A percentile compares a stretch with the other conserved stretches of the same genome.
Conservation (phyloP, 495 filamentous ascomycete species). For the Tuber aestivum region DNA sequence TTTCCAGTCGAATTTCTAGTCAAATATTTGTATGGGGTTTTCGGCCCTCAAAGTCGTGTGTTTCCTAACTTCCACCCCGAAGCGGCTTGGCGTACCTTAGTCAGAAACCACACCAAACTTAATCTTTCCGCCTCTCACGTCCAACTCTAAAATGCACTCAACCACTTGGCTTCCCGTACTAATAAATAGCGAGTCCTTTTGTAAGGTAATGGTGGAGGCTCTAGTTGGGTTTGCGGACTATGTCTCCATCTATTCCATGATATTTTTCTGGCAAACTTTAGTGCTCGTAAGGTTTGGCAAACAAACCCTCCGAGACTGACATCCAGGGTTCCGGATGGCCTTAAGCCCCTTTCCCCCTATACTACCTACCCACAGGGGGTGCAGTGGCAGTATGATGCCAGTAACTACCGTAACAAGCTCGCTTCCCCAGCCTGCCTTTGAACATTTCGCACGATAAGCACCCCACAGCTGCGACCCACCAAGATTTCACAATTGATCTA, state of each 20-base stretch:
- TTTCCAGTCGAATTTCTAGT: slow-evolving; percentile 34
- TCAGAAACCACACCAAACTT: slow-evolving; percentile 20
- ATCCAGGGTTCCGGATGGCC: neutral
- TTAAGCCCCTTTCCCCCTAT: neutral
- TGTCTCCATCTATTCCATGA: neutral
- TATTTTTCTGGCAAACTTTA: neutral
- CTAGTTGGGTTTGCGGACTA: neutral
- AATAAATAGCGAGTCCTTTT: neutral
- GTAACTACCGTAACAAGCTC: neutral
- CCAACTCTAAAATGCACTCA: neutral
- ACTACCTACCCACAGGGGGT: too few relatives aligned
- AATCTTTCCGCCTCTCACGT: neutral
- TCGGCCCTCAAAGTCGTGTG: slow-evolving; percentile 34
- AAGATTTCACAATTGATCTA: neutral
- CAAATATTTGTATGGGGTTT: slow-evolving; percentile 42
- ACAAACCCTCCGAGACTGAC: neutral
- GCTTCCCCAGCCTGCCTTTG: neutral
- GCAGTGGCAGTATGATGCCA: neutral
- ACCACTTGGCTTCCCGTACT: too few relatives aligned
- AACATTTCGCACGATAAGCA: neutral
- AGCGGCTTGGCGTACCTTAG: slow-evolving; percentile 29
- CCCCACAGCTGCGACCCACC: neutral
- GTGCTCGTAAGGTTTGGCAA: too few relatives aligned
- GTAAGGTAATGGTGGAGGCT: neutral
- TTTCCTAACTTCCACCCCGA: slow-evolving; percentile 7